These are phyloP conservation scores for Podosphaera fusca DNA, from an alignment of 2,329 filamentous ascomycete genomes.

Conservation along the genomic window DNA sequence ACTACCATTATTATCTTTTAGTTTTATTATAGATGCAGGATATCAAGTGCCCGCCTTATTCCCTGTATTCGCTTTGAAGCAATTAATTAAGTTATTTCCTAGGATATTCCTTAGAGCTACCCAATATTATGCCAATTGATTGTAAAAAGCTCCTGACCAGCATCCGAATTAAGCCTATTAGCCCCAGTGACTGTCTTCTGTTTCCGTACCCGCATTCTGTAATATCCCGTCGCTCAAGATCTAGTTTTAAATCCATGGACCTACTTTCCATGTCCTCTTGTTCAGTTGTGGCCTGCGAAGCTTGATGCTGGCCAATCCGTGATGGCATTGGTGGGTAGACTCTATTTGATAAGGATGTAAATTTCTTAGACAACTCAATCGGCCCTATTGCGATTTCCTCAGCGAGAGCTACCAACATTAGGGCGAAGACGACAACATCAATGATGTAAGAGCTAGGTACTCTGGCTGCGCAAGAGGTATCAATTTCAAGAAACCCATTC, in stretches of 20 bases:
- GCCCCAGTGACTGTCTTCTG: conserved; percentile 19
- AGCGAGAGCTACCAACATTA: conserved; percentile 32
- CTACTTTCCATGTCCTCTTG: conserved; percentile 24
- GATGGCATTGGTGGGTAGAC: not conserved
- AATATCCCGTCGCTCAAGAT: not conserved
- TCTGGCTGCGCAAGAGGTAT: conserved; percentile 32
- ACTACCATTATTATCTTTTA: not conserved
- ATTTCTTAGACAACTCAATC: not conserved
- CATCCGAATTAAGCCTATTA: conserved; percentile 28
- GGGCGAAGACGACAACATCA: conserved; percentile 36
- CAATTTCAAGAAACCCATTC: conserved; percentile 34
- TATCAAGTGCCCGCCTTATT: not conserved
- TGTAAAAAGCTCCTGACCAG: conserved; percentile 35
- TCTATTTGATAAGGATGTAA: not conserved
- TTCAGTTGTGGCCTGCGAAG: conserved; percentile 6
- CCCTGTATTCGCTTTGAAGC: not conserved
- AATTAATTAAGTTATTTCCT: not conserved
- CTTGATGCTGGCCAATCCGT: not conserved
- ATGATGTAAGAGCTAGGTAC: conserved; percentile 38
- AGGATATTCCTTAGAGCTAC: not conserved
- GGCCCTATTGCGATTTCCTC: conserved; percentile 25
- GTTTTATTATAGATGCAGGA: not conserved
- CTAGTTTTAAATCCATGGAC: not conserved
- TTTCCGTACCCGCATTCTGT: not conserved
- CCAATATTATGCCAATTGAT: conserved; percentile 31